Conservation (phyloP, 148 eudicot genomes). For the Cornus controversa region DNA sequence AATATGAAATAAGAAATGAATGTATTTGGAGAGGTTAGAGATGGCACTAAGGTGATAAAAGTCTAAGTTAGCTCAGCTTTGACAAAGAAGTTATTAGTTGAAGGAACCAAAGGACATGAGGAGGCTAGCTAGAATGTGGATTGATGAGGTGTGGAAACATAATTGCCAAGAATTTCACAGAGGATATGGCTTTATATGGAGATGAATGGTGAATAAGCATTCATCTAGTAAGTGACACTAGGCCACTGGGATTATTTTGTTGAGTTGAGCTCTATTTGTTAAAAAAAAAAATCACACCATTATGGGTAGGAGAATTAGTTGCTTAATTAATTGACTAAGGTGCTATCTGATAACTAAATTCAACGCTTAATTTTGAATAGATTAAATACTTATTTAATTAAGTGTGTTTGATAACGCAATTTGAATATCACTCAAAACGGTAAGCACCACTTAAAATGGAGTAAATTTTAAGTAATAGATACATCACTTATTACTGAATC, state of each 20-base stretch:
- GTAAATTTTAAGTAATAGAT: too few species aligned
- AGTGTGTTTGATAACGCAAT: too few species aligned
- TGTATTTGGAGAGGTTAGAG: neutral
- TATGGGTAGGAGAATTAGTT: neutral
- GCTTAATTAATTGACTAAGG: neutral
- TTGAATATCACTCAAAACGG: too few species aligned
- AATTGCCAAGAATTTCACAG: neutral
- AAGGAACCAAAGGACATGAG: neutral
- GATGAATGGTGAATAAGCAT: neutral
- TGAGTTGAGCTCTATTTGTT: neutral
- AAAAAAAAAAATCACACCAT: neutral
- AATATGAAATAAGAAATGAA: neutral
- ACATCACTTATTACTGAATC: too few species aligned
- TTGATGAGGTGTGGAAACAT: neutral
- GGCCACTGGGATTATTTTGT: neutral
- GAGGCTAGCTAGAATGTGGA: neutral
- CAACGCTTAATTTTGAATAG: too few species aligned
- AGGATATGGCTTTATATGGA: neutral
- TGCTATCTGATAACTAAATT: too few species aligned
- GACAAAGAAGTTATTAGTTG: neutral
- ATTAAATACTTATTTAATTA: too few species aligned
- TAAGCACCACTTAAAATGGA: too few species aligned
- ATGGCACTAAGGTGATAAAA: neutral
- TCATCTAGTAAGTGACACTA: neutral
- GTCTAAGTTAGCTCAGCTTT: neutral